A percentile compares a stretch with the other conserved stretches of the same genome.
Evolutionary conservation across 805 yeast species (phyloP).

Genomic region (Pichia exigua): DNA sequence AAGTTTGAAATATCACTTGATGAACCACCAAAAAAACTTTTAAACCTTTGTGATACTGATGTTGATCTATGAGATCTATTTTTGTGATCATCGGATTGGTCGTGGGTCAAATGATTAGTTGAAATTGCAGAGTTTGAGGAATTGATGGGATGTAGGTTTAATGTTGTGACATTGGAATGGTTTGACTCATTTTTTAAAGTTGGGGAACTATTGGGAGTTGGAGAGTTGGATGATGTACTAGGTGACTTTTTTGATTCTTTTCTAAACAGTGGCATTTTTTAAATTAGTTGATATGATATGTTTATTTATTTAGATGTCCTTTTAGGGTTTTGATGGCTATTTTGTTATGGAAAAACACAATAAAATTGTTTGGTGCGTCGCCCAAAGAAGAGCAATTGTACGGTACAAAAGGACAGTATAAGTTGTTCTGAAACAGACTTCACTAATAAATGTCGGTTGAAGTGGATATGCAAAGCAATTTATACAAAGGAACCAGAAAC

Average conservation of each 20-base stretch:
- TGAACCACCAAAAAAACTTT: constrained; percentile 18
- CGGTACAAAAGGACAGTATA: background rate
- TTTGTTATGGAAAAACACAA: background rate
- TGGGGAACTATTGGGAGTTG: constrained; percentile 1
- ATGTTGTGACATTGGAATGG: background rate
- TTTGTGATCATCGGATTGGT: background rate
- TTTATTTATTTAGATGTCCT: background rate
- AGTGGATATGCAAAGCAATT: background rate
- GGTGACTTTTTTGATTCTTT: constrained; percentile 1
- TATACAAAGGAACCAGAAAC: background rate
- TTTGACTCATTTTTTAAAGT: background rate
- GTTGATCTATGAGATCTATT: constrained; percentile 16
- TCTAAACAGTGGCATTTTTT: background rate
- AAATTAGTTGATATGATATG: background rate
- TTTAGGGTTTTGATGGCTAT: background rate
- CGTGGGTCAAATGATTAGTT: background rate
- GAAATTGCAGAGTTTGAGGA: constrained; percentile 1
- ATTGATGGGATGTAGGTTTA: background rate
- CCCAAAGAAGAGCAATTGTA: background rate
- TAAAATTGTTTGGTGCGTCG: background rate
- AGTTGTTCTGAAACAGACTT: background rate
- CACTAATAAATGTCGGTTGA: too few species aligned
- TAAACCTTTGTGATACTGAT: constrained; percentile 27
- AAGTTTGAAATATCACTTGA: background rate
- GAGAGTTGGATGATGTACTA: background rate